Percentiles rank a stretch among this genome's conserved stretches.
These are phyloP conservation scores for Fusarium napiforme DNA, from an alignment of 2,329 filamentous ascomycete genomes.

Conservation along the genomic window DNA sequence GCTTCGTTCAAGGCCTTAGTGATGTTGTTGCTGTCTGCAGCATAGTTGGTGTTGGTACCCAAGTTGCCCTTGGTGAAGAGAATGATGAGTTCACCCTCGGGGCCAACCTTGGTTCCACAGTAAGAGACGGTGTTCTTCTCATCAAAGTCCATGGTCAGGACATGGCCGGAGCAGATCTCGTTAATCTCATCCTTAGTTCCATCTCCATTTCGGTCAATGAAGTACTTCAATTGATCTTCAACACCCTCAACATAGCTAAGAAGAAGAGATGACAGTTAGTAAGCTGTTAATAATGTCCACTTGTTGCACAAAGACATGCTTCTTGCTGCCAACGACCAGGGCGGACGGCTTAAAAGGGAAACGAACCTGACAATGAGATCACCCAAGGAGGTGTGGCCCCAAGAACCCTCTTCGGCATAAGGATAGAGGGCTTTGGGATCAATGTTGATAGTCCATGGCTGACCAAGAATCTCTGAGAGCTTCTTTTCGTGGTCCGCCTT, in stretches of 20 bases:
- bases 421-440: conserved; percentile 59
- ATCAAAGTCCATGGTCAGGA: conserved; percentile 60
- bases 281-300: rapidly evolving
- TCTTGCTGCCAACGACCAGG: background rate
- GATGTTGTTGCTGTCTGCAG: conserved; percentile 52
- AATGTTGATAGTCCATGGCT: conserved; percentile 61
- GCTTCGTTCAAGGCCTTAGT: conserved; percentile 58
- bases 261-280: background rate
- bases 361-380: conserved; percentile 56
- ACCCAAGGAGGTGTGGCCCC: conserved; percentile 56
- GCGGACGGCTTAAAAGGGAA: background rate
- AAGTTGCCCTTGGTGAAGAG: conserved; percentile 57
- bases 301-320: background rate
- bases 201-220: conserved; percentile 51
- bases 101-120: conserved; percentile 55
- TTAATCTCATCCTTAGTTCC: conserved; percentile 60
- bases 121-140: conserved; percentile 55
- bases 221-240: conserved; percentile 54
- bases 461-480: conserved; percentile 58
- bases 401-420: conserved; percentile 56
- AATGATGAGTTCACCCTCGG: conserved; percentile 59
- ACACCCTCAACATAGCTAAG: conserved; percentile 58
- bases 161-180: conserved; percentile 55
- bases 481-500: conserved; percentile 57
- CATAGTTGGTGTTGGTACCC: conserved; percentile 58